phyloP scores from a whole-genome alignment of 2,329 filamentous ascomycete species.

The Bretziella fagacearum region DNA sequence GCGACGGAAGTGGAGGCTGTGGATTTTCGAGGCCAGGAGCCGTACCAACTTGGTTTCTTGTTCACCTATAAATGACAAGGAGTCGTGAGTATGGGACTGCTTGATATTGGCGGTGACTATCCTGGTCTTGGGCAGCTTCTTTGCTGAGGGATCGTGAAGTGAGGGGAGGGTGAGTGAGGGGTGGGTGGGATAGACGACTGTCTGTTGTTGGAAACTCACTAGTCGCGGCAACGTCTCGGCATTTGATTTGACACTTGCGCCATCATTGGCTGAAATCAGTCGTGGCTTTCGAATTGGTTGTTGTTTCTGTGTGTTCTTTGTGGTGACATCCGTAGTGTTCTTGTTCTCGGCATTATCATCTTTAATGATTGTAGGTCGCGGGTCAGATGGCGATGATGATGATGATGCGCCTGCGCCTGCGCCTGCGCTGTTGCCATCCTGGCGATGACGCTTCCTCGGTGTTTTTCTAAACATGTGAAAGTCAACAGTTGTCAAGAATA shows the following conservation, averaged over 20 bases:
- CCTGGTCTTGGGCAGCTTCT: background rate
- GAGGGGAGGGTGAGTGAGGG: background rate
- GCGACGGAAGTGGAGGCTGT: slow-evolving; percentile 42
- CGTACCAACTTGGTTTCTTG: slow-evolving; percentile 44
- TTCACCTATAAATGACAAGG: slow-evolving; percentile 25
- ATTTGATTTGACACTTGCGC: background rate
- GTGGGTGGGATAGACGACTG: too few species aligned
- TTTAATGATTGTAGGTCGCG: background rate
- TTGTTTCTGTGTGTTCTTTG: background rate
- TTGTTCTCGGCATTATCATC: background rate
- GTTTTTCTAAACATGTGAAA: slow-evolving; percentile 1
- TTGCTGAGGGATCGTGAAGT: background rate
- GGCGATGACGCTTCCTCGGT: background rate
- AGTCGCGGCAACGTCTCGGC: background rate
- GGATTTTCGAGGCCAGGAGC: slow-evolving; percentile 44
- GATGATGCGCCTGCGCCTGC: slow-evolving; percentile 1
- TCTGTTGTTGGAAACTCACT: slow-evolving; percentile 6
- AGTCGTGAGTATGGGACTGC: background rate
- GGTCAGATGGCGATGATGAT: slow-evolving; percentile 4
- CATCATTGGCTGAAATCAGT: too few species aligned
- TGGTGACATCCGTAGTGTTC: background rate
- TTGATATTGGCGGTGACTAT: background rate
- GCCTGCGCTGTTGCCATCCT: background rate
- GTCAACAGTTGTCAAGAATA: too few species aligned
- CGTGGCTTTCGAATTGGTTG: too few species aligned